Evolutionary conservation across 495 filamentous ascomycete species (phyloP), one percentile per base, ranked within the genome.

Genomic region (Penicillium samsonianum): DNA sequence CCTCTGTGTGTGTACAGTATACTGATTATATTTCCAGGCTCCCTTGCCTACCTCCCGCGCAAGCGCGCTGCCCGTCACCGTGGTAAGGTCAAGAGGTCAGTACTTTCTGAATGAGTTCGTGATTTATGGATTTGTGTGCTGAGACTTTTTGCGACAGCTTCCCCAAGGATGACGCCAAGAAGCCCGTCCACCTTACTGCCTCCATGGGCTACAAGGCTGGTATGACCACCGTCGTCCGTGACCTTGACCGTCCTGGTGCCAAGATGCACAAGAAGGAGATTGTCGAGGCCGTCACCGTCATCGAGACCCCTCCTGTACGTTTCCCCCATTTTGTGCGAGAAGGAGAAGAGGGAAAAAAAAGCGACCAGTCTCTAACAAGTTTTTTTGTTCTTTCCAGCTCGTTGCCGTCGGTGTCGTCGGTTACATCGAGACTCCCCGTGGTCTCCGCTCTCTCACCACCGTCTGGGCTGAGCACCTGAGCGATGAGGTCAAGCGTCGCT

Each of bases 221-320:
- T 81, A 99, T 99, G 95, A 96, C 91, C 77, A 99, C 95, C 65
- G 92, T 98, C 81, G 95, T 99, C 76, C 95, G 95, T 81, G 95
- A 99, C 80, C 86, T 99, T 73, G 95, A 99, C 86, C 89, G 95
- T 75, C 95, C 95, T 58, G 95, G 95, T 79, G 95, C 95, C 69
- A 99, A 99, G 87, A 88, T 94, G 82, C 90, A 99, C 87, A 98
- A 98, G 90, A 98, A 98, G 89, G 95, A 99, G 84, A 85, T 99
- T 75, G 95, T 99, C 67, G 95, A 99, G 87, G 95, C 95, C 70
- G 92, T 91, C 71, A 95, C 94, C 70, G 87, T 99, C 80, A 92
- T 99, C 82, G 95, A 99, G 85, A 98, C 95, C 72, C 95, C 95
- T 82, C 95, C 95, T 73, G 94, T 98, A 94, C 72, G 92, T 78